Evolutionary conservation across 371 early-diverging fungal species (phyloP), one percentile per base, ranked within the genome.

Genomic region (Chytridium lagenaria): DNA sequence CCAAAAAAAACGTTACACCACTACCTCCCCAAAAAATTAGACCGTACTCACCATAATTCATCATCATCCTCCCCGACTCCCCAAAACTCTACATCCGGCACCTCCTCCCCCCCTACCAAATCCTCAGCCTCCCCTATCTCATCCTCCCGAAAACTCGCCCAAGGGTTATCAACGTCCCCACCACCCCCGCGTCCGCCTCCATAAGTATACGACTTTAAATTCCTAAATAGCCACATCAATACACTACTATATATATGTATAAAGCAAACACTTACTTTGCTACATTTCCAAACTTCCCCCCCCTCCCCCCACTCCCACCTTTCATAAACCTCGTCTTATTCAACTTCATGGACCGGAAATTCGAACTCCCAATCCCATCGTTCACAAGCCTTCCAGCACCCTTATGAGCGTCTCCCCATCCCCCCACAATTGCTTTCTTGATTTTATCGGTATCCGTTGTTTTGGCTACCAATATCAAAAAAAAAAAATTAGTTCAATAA

Each of bases 291-390:
- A 50, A 63, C 55, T 61, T 61, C 19, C 61, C 36, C 2, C 36
- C 36, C 70, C 51, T 23, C n/a, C n/a, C n/a, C 34, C 59, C 59
- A 31, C 10, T 28, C 31, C 33, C 55, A 5, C 72, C 65, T n/a
- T 40, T 2, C 19, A 50, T 61, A 50, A 72, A 72, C 59, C 59
- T 70, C 23, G 69, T 30, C 59, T 70, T 72, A 19, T 73, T 57
- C 3, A 77, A 64, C 22, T 72, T 71, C 39, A 77, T 40, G 15
- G 70, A 31, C 3, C 68, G 10, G 61, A 73, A 77, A 36, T 77
- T 77, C 2, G 67, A 68, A 50, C 73, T 73, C 23, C 77, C 77
- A 36, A 75, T 75, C 1, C 68, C 33, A 30, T 28, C 34, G 30
- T 23, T 31, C n/a, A 3, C 12, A 36, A 26, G 55, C 7, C 26